Base-by-base conservation (phyloP, 192 early-diverging fungal species). In the Podochytrium sp. region DNA sequence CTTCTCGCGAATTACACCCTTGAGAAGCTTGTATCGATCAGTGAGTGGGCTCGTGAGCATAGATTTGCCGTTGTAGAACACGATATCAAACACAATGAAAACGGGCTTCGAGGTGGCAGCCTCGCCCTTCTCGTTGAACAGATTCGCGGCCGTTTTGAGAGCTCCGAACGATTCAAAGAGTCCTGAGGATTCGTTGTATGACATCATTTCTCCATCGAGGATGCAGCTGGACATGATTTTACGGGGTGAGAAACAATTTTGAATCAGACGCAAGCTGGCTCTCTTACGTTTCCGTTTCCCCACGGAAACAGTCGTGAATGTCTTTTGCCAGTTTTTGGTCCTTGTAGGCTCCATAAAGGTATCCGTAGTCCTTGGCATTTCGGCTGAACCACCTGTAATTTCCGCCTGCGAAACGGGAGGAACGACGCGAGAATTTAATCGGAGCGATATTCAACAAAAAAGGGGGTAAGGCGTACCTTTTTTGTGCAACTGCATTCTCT, bases 191-290 rank as follows among this genome's bases (percentile, higher is more conserved):
- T 84, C 81, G 75, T 92, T 87, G 70, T 84, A 93, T 12, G 87
- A 90, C 38, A 92, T 75, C 88, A 95, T 87, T 78, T 95, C 93
- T 0, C 93, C 93, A 79, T 95, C 93, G 38, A 95, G 75, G 75
- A 95, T 91, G 49, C 87, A 73, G 56, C 90, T 93, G 63, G n/a
- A n/a, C n/a, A n/a, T n/a, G n/a, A n/a, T n/a, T n/a, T n/a, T n/a
- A n/a, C n/a, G n/a, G n/a, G n/a, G n/a, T n/a, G n/a, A n/a, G n/a
- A n/a, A n/a, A n/a, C n/a, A n/a, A n/a, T n/a, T n/a, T n/a, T n/a
- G n/a, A n/a, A n/a, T n/a, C n/a, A n/a, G n/a, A n/a, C n/a, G n/a
- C n/a, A 47, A 40, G 2, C 12, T 29, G 55, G 29, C 2, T 39
- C 34, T 6, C 66, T 38, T 77, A 87, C 80, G 60, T 81, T 39